Percentiles rank a stretch among this genome's conserved stretches.
phyloP scores from a whole-genome alignment of 2,329 filamentous ascomycete genomes.

The Eutypa lata region DNA sequence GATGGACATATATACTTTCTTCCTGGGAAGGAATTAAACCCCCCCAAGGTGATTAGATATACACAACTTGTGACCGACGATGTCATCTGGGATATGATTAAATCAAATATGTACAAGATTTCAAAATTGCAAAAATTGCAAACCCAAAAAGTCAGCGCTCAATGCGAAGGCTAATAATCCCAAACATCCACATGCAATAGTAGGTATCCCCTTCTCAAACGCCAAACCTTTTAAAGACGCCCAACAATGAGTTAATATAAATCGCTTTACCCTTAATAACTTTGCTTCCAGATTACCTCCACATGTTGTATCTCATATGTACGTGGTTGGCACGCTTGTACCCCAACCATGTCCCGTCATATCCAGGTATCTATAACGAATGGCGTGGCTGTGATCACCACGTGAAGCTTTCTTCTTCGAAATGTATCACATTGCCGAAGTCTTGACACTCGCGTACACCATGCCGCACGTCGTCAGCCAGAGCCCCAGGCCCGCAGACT shows the following conservation, averaged over 20 bases:
- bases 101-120: neutral
- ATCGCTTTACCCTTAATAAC: neutral
- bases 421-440: conserved; percentile 62
- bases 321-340: neutral
- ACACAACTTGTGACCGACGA: neutral
- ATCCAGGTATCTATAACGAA: too few relatives aligned
- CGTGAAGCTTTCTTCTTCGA: conserved; percentile 75
- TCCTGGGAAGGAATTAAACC: neutral
- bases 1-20: neutral
- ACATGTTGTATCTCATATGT: neutral
- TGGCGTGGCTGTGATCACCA: conserved; percentile 40
- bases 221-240: neutral
- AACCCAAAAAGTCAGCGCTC: too few relatives aligned
- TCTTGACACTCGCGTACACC: conserved; percentile 65
- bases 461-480: conserved; percentile 72
- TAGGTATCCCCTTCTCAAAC: neutral
- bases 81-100: neutral
- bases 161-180: neutral
- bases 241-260: neutral
- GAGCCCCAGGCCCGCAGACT: conserved; percentile 71
- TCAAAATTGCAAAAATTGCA: neutral
- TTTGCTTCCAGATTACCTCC: neutral
- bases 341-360: too few relatives aligned
- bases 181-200: neutral
- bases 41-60: too few relatives aligned